A percentile compares a stretch with the other conserved stretches of the same genome.
Evolutionary conservation across 2,329 filamentous ascomycete species (phyloP).

Genomic region (Pseudopyrenochaeta lycopersici): DNA sequence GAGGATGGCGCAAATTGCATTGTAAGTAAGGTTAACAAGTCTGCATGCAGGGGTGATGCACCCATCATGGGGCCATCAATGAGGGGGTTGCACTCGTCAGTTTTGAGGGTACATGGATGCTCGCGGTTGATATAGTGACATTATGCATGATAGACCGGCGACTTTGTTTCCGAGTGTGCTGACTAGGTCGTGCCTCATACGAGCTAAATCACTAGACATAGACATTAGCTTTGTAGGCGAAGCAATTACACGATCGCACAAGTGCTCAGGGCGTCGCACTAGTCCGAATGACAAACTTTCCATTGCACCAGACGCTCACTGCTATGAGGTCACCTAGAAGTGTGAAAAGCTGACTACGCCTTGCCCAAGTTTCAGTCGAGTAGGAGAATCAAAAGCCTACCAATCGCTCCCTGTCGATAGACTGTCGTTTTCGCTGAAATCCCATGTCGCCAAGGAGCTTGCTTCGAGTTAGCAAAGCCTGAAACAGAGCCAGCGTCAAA

Average conservation of each 20-base stretch:
- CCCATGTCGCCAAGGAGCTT: not conserved
- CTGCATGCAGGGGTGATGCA: conserved; percentile 6
- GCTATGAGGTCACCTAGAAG: too few relatives aligned
- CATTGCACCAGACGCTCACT: too few relatives aligned
- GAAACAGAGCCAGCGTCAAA: not conserved
- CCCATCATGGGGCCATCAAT: conserved; percentile 1
- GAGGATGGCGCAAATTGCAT: too few relatives aligned
- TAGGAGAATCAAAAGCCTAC: not conserved
- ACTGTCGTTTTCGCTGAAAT: not conserved
- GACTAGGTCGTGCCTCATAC: too few relatives aligned
- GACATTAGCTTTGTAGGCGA: too few relatives aligned
- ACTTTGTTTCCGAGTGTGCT: too few relatives aligned
- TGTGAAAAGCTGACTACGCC: too few relatives aligned
- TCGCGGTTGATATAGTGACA: conserved; percentile 7
- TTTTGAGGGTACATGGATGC: conserved; percentile 10
- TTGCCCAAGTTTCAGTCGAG: not conserved
- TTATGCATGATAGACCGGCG: conserved; percentile 1
- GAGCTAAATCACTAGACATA: too few relatives aligned
- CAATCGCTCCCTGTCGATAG: not conserved
- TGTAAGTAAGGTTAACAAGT: too few relatives aligned
- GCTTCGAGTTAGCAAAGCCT: not conserved
- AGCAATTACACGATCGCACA: too few relatives aligned
- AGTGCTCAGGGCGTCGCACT: too few relatives aligned
- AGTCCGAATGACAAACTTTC: too few relatives aligned
- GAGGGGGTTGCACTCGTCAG: not conserved